phyloP scores from a whole-genome alignment of 495 filamentous ascomycete species.

The Daldinia loculata region DNA sequence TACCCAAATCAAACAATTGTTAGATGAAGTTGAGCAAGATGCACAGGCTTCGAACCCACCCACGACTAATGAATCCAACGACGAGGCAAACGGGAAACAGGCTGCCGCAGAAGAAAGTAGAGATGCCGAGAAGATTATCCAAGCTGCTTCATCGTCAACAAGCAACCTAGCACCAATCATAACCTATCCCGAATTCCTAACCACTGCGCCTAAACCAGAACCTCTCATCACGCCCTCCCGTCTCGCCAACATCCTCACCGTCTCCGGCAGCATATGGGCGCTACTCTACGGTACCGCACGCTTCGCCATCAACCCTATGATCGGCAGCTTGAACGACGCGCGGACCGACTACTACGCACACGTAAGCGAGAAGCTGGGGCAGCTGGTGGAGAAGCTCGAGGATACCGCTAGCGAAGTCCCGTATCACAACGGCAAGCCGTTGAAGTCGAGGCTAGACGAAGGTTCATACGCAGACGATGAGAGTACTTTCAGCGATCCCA shows the following conservation, averaged over 20 bases:
- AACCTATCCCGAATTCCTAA: slow-evolving; percentile 95
- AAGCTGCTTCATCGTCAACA: slow-evolving; percentile 31
- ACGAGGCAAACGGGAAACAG: slow-evolving; percentile 19
- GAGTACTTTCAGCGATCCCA: slow-evolving; percentile 66
- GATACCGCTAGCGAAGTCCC: slow-evolving; percentile 68
- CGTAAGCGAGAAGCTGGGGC: slow-evolving; percentile 67
- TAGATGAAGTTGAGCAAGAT: slow-evolving; percentile 56
- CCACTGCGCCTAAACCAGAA: slow-evolving; percentile 64
- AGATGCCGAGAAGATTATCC: slow-evolving; percentile 13
- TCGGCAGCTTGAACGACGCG: slow-evolving; percentile 73
- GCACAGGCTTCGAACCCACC: slow-evolving; percentile 40
- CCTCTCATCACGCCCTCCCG: slow-evolving; percentile 80
- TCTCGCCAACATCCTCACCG: slow-evolving; percentile 80
- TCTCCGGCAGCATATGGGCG: slow-evolving; percentile 73
- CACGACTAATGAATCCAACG: slow-evolving; percentile 27
- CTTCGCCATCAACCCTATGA: slow-evolving; percentile 85
- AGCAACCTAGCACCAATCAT: slow-evolving; percentile 83
- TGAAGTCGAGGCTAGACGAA: slow-evolving; percentile 28
- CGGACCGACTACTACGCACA: slow-evolving; percentile 81
- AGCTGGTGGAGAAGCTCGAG: slow-evolving; percentile 79
- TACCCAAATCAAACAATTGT: slow-evolving; percentile 72
- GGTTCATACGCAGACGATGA: slow-evolving; percentile 47
- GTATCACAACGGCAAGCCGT: slow-evolving; percentile 36
- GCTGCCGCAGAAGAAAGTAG: slow-evolving; percentile 33
- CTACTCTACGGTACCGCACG: slow-evolving; percentile 82